A percentile compares a stretch with the other conserved stretches of the same genome.
These are phyloP conservation scores for Boletus subparvulus DNA, from an alignment of 768 basidiomycete species.

Conservation along the genomic window DNA sequence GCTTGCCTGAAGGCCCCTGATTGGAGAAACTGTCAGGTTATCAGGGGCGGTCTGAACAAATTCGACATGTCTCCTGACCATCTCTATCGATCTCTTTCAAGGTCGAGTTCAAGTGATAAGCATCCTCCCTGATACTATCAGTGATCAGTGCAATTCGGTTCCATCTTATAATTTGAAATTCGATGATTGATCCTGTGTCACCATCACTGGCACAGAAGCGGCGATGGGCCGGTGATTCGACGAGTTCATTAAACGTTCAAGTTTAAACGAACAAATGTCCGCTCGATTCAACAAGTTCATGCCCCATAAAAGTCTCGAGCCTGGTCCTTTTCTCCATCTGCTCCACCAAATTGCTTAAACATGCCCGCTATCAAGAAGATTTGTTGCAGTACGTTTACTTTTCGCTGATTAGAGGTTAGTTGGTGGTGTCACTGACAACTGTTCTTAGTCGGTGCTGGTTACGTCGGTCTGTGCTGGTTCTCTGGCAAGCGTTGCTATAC, in stretches of 20 bases:
- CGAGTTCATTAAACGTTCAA: no score
- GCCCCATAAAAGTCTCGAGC: not conserved
- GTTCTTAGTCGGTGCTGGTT: constrained; percentile 77
- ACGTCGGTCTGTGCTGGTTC: constrained; percentile 67
- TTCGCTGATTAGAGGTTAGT: not conserved
- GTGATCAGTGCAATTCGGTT: no score
- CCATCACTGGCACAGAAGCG: not conserved
- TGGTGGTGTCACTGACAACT: constrained; percentile 4
- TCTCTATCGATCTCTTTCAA: no score
- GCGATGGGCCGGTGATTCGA: no score
- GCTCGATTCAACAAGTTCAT: not conserved
- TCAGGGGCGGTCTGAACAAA: not conserved
- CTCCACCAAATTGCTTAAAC: not conserved
- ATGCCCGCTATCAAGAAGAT: constrained; percentile 69
- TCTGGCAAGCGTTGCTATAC: not conserved
- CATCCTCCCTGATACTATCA: not conserved
- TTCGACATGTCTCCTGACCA: not conserved
- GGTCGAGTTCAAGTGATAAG: not conserved
- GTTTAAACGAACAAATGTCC: not conserved
- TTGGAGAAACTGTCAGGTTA: not conserved
- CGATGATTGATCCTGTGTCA: not conserved
- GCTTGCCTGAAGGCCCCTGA: no score
- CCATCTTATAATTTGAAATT: not conserved
- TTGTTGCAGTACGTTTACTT: constrained; percentile 74
- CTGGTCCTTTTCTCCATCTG: no score